Percentiles rank a stretch among this genome's conserved stretches.
Conservation (phyloP, 257 asterid genomes). For the Ligustrum vulgare region DNA sequence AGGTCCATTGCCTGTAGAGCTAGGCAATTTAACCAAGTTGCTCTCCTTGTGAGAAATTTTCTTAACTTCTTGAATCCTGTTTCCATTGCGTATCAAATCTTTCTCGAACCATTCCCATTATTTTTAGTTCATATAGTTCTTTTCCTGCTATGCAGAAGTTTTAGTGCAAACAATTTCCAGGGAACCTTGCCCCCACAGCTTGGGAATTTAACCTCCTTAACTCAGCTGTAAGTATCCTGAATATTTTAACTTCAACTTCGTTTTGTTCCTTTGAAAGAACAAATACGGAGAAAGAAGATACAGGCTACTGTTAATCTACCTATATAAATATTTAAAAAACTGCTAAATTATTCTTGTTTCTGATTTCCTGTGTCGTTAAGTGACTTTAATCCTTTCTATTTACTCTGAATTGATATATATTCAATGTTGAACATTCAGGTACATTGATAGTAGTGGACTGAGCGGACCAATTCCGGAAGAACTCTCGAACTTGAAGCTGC, state of each 20-base stretch:
- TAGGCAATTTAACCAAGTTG: constrained; percentile 53
- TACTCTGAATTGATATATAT: neutral
- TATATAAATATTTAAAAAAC: neutral
- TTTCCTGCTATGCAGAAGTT: constrained; percentile 41
- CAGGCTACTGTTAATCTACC: neutral
- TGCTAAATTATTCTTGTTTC: neutral
- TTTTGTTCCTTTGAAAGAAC: neutral
- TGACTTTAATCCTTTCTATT: neutral
- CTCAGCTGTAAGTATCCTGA: constrained; percentile 43
- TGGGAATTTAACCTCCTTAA: constrained; percentile 48
- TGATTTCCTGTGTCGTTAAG: neutral
- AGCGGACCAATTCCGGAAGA: constrained; percentile 61
- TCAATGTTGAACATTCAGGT: constrained; percentile 36
- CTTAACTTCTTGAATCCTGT: neutral
- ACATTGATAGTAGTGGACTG: constrained; percentile 69
- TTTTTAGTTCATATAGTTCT: neutral
- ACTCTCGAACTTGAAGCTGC: constrained; percentile 48
- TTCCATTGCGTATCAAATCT: neutral
- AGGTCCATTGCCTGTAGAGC: constrained; percentile 54
- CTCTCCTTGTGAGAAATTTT: constrained; percentile 42
- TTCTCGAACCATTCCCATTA: neutral
- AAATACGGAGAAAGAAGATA: constrained; percentile 8
- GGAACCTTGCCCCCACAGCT: constrained; percentile 50
- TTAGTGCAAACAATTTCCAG: constrained; percentile 55
- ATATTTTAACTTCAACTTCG: neutral